Conservation (phyloP, 495 filamentous ascomycete species). For the Gamarada debralockiae region DNA sequence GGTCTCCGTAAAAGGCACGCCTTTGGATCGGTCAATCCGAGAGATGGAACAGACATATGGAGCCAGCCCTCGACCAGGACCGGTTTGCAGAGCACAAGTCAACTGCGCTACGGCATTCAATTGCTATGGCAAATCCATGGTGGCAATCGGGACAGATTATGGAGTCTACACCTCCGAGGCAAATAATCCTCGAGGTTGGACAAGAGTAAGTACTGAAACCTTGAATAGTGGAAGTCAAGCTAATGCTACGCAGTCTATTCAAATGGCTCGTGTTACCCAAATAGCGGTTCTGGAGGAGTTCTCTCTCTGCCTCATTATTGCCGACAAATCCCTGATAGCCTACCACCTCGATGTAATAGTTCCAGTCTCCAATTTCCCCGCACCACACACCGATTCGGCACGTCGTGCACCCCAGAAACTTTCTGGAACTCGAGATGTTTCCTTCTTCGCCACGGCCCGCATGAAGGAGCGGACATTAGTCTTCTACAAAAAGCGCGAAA, state of each 20-base stretch:
- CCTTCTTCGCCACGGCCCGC: conserved; percentile 89
- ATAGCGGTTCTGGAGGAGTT: conserved; percentile 95
- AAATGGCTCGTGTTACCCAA: conserved; percentile 75
- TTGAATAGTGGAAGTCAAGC: neutral
- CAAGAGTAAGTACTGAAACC: conserved; percentile 53
- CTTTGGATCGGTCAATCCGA: conserved; percentile 82
- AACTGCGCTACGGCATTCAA: conserved; percentile 92
- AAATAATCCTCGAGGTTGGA: conserved; percentile 85
- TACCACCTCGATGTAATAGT: conserved; percentile 91
- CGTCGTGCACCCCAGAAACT: conserved; percentile 86
- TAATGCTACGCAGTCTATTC: conserved; percentile 55
- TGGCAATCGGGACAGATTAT: conserved; percentile 92
- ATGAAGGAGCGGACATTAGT: conserved; percentile 96
- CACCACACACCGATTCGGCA: conserved; percentile 56
- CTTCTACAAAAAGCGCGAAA: conserved; percentile 95
- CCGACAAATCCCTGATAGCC: conserved; percentile 87
- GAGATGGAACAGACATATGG: conserved; percentile 80
- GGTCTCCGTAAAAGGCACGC: conserved; percentile 76
- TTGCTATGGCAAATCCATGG: conserved; percentile 76
- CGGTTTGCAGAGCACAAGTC: conserved; percentile 77
- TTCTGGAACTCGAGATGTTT: conserved; percentile 81
- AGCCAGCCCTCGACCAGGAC: conserved; percentile 59
- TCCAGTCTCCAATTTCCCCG: conserved; percentile 60
- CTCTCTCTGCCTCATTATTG: conserved; percentile 81
- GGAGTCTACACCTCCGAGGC: conserved; percentile 87